Base-by-base conservation (phyloP, 208 protist genomes). In the Vickermania spadyakhi region DNA sequence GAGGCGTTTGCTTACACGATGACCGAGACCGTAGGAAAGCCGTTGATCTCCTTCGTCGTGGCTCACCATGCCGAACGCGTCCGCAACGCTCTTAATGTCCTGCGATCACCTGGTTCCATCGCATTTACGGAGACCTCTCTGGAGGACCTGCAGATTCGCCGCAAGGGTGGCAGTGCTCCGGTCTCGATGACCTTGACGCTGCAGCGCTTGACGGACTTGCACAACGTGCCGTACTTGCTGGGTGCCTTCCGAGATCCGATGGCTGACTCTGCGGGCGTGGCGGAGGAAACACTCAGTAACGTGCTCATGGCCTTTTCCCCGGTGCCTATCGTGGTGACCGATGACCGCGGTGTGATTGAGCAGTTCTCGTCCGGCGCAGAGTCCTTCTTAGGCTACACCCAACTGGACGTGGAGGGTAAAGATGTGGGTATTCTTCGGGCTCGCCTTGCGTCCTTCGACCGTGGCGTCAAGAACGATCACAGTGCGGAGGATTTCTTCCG, bases 1-100 rank as follows among this genome's bases (percentile, higher is more conserved):
- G 64, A 70, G 36, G 28, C 49, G 29, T 72, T 68, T 51, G 68
- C 63, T 14, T 73, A 72, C 53, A 18, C 5, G 3, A 22, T 18
- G 11, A 4, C 2, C 5, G 68, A 73, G 58, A 25, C 66, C 13
- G 7, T 73, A 3, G 66, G 66, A 21, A 25, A 45, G 52, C 72
- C 72, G 26, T n/a, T 45, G 11, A 42, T 72, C 45, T 28, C 28
- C n/a, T 29, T 61, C 5, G 28, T 73, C 18, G 60, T 63, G 28
- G 52, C 68, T 3, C 4, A 14, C 14, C 11, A 23, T 28, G 30
- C 62, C 3, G 13, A 52, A 26, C 28, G 71, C 28, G 36, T 72
- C 58, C 56, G 60, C 22, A 55, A 23, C 13, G 66, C 70, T 42
- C 45, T 73, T 5, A 4, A 31, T n/a, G 18, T 26, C 50, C 71